These are phyloP conservation scores for Ambrosia artemisiifolia DNA, from an alignment of 129 eudicot genomes.

Conservation along the genomic window DNA sequence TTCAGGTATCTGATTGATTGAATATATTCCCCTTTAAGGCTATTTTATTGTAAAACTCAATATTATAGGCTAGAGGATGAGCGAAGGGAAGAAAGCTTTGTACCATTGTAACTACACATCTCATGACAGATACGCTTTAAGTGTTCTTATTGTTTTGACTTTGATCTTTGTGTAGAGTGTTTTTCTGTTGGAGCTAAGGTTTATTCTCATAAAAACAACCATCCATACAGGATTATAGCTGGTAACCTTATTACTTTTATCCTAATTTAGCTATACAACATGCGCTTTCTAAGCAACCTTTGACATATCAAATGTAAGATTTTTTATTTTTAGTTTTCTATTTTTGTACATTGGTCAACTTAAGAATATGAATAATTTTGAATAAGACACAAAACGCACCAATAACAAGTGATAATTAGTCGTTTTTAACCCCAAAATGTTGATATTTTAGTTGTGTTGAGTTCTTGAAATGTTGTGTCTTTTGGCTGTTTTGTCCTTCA, in stretches of 20 bases:
- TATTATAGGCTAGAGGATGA: constrained; percentile 51
- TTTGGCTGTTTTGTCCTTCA: too few relatives aligned
- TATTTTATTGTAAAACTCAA: neutral
- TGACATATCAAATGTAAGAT: too few relatives aligned
- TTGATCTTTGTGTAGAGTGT: constrained; percentile 95
- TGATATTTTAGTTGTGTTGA: too few relatives aligned
- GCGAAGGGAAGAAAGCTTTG: constrained; percentile 76
- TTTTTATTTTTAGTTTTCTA: too few relatives aligned
- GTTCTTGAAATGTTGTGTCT: too few relatives aligned
- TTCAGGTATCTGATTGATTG: constrained; percentile 50
- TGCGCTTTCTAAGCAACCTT: too few relatives aligned
- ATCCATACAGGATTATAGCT: constrained; percentile 95
- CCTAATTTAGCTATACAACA: neutral
- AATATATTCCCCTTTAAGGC: neutral
- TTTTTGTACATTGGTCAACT: too few relatives aligned
- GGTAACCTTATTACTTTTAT: neutral
- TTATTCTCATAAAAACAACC: constrained; percentile 86
- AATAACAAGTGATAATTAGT: too few relatives aligned
- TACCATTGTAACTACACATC: constrained; percentile 92
- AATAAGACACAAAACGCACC: too few relatives aligned
- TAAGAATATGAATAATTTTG: too few relatives aligned
- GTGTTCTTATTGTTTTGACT: constrained; percentile 81
- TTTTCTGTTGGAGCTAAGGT: constrained; percentile 96
- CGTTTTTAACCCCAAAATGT: too few relatives aligned
- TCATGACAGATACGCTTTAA: constrained; percentile 83